Evolutionary conservation across 2,329 filamentous ascomycete genomes (phyloP).

Genomic region (Aspergillus hortae): DNA sequence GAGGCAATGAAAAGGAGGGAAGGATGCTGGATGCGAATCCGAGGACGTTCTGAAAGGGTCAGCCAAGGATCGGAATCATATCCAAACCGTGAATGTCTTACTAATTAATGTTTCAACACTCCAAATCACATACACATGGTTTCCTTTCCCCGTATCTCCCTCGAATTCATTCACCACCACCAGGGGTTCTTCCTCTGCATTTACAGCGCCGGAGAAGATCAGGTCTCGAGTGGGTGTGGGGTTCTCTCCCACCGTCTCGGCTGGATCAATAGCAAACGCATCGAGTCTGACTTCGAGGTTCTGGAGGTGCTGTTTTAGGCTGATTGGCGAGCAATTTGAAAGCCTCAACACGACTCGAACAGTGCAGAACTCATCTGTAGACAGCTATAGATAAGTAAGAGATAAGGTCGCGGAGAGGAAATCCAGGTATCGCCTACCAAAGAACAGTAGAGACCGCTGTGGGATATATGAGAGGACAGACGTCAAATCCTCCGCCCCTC

Average conservation of each 20-base stretch:
- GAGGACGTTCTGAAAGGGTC: constrained; percentile 35
- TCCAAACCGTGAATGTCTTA: constrained; percentile 20
- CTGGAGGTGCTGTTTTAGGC: constrained; percentile 47
- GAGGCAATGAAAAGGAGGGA: constrained; percentile 53
- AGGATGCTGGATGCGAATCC: constrained; percentile 54
- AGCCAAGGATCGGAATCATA: background rate
- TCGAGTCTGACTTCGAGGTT: constrained; percentile 51
- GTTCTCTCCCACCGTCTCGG: constrained; percentile 41
- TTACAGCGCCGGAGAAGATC: constrained; percentile 40
- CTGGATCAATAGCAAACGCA: constrained; percentile 42
- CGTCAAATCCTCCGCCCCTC: constrained; percentile 39
- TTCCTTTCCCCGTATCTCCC: constrained; percentile 34
- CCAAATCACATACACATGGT: constrained; percentile 45
- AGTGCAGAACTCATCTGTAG: constrained; percentile 52
- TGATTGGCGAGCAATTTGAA: constrained; percentile 47
- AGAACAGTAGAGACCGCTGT: constrained; percentile 51
- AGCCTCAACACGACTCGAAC: constrained; percentile 52
- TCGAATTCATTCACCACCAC: constrained; percentile 44
- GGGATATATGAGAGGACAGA: constrained; percentile 47
- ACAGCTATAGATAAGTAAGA: constrained; percentile 49
- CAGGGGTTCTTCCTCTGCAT: constrained; percentile 40
- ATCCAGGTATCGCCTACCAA: constrained; percentile 37
- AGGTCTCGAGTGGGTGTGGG: constrained; percentile 35
- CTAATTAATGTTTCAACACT: constrained; percentile 41
- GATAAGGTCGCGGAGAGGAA: constrained; percentile 18